phyloP scores from a whole-genome alignment of 441 rosid genomes.

The Pelargonium citronellum region DNA sequence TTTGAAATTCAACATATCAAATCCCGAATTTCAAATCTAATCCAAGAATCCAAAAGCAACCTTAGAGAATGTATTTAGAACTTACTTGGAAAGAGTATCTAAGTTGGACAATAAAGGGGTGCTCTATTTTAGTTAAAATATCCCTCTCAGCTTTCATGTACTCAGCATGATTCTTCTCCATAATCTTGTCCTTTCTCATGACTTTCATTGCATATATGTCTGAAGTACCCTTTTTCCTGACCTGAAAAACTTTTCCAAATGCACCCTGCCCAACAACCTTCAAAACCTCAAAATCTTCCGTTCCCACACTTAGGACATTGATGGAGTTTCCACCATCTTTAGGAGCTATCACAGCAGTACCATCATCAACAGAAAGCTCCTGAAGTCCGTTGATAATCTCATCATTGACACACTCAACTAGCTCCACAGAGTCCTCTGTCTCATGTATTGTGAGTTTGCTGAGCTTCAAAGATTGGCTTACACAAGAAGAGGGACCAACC shows the following conservation, averaged over 20 bases:
- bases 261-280: conserved; percentile 95
- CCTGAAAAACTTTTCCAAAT: conserved; percentile 90
- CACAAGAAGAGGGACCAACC: conserved; percentile 68
- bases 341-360: conserved; percentile 21
- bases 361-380: conserved; percentile 32
- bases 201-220: conserved; percentile 96
- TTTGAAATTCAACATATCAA: too few species aligned
- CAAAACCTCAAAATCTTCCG: conserved; percentile 81
- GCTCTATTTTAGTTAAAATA: conserved; percentile 69
- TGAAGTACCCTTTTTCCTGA: conserved; percentile 67
- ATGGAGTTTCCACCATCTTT: conserved; percentile 19
- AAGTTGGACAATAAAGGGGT: conserved; percentile 88
- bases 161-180: conserved; percentile 86
- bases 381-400: conserved; percentile 35
- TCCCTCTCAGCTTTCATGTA: conserved; percentile 96
- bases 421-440: conserved; percentile 41
- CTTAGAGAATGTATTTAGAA: not conserved
- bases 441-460: conserved; percentile 55
- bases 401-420: conserved; percentile 36
- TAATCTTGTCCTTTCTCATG: conserved; percentile 85
- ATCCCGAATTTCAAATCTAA: too few species aligned
- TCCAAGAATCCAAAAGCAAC: too few species aligned
- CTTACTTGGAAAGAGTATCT: conserved; percentile 83
- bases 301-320: conserved; percentile 37
- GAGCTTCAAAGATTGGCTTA: conserved; percentile 53